Evolutionary conservation across 495 filamentous ascomycete genomes (phyloP).

Genomic region (Usnea hakonensis): DNA sequence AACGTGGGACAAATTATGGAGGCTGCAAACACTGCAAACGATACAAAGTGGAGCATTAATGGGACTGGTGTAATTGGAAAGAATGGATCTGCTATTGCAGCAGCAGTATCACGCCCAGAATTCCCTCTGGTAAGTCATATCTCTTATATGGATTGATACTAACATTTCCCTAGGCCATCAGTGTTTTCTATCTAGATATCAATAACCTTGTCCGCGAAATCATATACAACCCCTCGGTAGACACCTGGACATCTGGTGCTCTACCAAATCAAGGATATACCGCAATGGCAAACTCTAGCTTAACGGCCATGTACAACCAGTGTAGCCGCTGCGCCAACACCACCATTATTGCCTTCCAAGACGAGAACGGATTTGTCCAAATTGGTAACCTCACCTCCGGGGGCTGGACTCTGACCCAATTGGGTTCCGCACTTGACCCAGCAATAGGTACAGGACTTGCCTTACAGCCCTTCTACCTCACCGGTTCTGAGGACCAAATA

Average conservation of each 20-base stretch:
- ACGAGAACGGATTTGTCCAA: slow-evolving; percentile 23
- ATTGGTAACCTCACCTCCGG: slow-evolving; percentile 22
- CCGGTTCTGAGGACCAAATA: slow-evolving; percentile 14
- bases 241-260: slow-evolving; percentile 17
- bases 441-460: slow-evolving; percentile 21
- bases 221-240: slow-evolving; percentile 14
- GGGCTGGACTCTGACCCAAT: slow-evolving; percentile 23
- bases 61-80: slow-evolving; percentile 16
- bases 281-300: slow-evolving; percentile 19
- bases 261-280: slow-evolving; percentile 18
- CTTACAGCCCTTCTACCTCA: slow-evolving; percentile 19
- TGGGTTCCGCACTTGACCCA: slow-evolving; percentile 18
- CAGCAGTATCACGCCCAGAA: slow-evolving; percentile 23
- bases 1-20: slow-evolving; percentile 21
- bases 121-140: slow-evolving; percentile 14
- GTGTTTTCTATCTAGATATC: slow-evolving; percentile 23
- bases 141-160: not conserved
- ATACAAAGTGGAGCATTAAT: slow-evolving; percentile 16
- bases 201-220: slow-evolving; percentile 24
- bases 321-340: slow-evolving; percentile 23
- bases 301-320: slow-evolving; percentile 25
- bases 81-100: slow-evolving; percentile 25
- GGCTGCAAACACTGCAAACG: slow-evolving; percentile 18
- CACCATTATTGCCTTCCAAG: slow-evolving; percentile 23
- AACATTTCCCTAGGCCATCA: slow-evolving; percentile 19